Percentiles rank a stretch among this genome's conserved stretches.
phyloP scores from a whole-genome alignment of 306 rosid genomes.

The Fragaria ananassa region DNA sequence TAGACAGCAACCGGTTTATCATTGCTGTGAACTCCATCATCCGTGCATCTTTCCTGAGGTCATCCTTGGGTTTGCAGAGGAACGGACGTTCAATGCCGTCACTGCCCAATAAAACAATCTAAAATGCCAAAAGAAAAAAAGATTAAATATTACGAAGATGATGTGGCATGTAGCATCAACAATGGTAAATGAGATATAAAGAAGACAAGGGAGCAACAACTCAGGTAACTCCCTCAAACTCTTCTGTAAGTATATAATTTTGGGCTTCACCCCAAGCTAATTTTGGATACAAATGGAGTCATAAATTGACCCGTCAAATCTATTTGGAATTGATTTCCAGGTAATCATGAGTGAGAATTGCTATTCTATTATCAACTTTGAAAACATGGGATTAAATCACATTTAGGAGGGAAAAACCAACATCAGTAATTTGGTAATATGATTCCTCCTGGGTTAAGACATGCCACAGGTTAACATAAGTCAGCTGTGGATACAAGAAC shows the following conservation, averaged over 20 bases:
- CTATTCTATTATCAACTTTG: not conserved
- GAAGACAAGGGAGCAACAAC: constrained; percentile 10
- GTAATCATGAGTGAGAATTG: not conserved
- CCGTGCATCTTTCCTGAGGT: constrained; percentile 96
- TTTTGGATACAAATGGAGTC: not conserved
- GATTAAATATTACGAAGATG: constrained; percentile 18
- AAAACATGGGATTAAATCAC: not conserved
- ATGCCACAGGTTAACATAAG: constrained; percentile 11
- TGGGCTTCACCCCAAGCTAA: not conserved
- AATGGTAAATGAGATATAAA: constrained; percentile 7
- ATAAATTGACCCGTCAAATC: not conserved
- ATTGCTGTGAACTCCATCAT: constrained; percentile 99
- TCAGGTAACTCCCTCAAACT: constrained; percentile 19
- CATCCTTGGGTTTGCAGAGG: constrained; percentile 98
- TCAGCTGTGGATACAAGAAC: constrained; percentile 8
- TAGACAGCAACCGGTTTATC: constrained; percentile 82
- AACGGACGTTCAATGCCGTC: constrained; percentile 86
- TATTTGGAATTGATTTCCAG: not conserved
- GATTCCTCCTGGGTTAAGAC: not conserved
- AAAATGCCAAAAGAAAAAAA: constrained; percentile 29
- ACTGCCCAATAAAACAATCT: constrained; percentile 89
- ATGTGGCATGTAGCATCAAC: constrained; percentile 2
- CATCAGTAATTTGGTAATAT: not conserved
- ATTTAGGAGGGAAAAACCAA: constrained; percentile 1
- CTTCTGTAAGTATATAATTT: constrained; percentile 5